A percentile compares a stretch with the other conserved stretches of the same genome.
phyloP scores from a whole-genome alignment of 164 flowering plant species.

The Aristolochia californica region DNA sequence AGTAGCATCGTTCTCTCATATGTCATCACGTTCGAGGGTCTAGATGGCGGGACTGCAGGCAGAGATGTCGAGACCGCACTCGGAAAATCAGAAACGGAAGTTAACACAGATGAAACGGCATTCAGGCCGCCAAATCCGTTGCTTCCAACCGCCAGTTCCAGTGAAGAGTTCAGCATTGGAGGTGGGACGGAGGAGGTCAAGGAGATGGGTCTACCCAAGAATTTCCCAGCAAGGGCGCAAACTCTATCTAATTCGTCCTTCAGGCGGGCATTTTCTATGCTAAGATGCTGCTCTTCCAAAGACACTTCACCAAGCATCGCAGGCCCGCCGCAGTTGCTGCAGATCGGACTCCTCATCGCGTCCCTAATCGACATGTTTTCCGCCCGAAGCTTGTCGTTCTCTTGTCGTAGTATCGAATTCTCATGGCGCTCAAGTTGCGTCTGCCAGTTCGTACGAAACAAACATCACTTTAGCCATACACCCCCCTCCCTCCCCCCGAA shows the following conservation, averaged over 20 bases:
- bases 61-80: conserved; percentile 29
- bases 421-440: conserved; percentile 95
- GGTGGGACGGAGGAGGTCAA: conserved; percentile 19
- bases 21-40: conserved; percentile 19
- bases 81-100: conserved; percentile 43
- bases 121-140: conserved; percentile 46
- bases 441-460: conserved; percentile 19
- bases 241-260: conserved; percentile 90
- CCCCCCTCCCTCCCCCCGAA: too few species aligned
- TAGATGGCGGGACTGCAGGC: conserved; percentile 23
- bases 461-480: too few species aligned
- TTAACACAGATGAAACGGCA: conserved; percentile 22
- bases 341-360: conserved; percentile 84
- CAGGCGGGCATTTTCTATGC: conserved; percentile 82
- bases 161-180: conserved; percentile 49
- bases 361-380: conserved; percentile 86
- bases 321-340: conserved; percentile 87
- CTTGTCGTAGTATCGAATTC: conserved; percentile 75
- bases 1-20: conserved; percentile 67
- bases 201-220: conserved; percentile 67
- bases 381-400: conserved; percentile 84
- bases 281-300: conserved; percentile 79
- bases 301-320: conserved; percentile 83
- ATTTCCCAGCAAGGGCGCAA: conserved; percentile 78
- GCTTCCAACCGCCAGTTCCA: conserved; percentile 78